These are phyloP conservation scores for Graphilbum fragrans DNA, from an alignment of 2,329 filamentous ascomycete genomes.

Conservation along the genomic window DNA sequence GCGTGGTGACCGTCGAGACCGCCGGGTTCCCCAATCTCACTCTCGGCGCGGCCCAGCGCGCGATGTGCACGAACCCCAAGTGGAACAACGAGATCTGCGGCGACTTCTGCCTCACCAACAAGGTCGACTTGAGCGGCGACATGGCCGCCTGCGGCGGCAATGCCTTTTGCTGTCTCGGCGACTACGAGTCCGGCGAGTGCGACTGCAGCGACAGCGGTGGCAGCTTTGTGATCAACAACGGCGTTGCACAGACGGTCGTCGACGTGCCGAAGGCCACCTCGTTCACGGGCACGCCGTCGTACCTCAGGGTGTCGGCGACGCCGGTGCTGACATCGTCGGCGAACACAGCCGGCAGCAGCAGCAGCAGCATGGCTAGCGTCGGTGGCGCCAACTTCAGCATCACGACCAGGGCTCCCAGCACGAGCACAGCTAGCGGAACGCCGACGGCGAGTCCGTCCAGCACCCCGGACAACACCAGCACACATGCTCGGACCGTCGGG, in stretches of 20 bases:
- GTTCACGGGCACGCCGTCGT: slow-evolving; percentile 6
- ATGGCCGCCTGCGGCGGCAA: slow-evolving; percentile 10
- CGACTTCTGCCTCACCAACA: slow-evolving; percentile 9
- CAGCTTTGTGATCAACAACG: slow-evolving; percentile 6
- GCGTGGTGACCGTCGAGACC: slow-evolving; percentile 11
- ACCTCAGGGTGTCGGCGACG: background rate
- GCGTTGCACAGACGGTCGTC: slow-evolving; percentile 11
- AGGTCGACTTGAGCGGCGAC: slow-evolving; percentile 8
- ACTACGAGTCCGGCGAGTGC: slow-evolving; percentile 13
- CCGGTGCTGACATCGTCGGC: slow-evolving; percentile 1
- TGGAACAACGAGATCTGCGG: slow-evolving; percentile 15
- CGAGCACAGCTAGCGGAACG: background rate
- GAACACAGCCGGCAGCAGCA: too few species aligned
- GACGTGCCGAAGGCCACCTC: slow-evolving; percentile 4
- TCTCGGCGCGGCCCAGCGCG: slow-evolving; percentile 10
- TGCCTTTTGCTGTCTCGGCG: slow-evolving; percentile 13
- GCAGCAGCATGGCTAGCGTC: too few species aligned
- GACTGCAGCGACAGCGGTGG: slow-evolving; percentile 7
- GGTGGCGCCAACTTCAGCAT: too few species aligned
- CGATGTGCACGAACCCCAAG: slow-evolving; percentile 13
- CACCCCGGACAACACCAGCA: background rate
- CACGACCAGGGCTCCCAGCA: background rate
- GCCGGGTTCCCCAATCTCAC: slow-evolving; percentile 10
- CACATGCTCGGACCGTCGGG: background rate
- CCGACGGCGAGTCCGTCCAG: background rate